Evolutionary conservation across 305 asterid genomes (phyloP).

Genomic region (Stenogyne calaminthoides): DNA sequence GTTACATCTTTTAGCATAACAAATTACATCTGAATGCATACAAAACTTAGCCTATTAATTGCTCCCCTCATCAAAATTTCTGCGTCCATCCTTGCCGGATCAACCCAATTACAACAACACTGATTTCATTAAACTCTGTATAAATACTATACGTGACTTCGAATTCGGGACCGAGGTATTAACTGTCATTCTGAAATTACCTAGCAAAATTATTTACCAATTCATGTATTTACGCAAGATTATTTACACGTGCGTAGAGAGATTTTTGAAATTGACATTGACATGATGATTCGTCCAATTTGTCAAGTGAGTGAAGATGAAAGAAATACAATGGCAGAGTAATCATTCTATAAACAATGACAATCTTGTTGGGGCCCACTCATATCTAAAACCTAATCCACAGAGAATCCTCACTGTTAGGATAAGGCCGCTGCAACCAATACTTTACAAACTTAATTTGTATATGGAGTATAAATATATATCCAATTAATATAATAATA

Average conservation of each 20-base stretch:
- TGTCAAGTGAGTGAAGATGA: background rate
- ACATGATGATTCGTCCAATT: constrained; percentile 21
- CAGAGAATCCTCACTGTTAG: constrained; percentile 35
- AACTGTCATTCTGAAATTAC: no score
- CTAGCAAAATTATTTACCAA: background rate
- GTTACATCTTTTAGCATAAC: no score
- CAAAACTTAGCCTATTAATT: no score
- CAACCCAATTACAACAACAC: no score
- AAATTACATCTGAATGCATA: no score
- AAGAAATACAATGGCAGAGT: background rate
- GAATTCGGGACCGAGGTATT: no score
- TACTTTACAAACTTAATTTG: background rate
- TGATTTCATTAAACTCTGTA: rapidly evolving
- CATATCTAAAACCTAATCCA: constrained; percentile 39
- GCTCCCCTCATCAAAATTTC: no score
- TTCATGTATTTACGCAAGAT: background rate
- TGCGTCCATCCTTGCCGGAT: no score
- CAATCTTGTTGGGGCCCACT: constrained; percentile 31
- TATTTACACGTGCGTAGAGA: background rate
- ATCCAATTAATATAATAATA: no score
- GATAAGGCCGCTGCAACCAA: constrained; percentile 26
- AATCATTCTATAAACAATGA: constrained; percentile 33
- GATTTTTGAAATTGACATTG: background rate
- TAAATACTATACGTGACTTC: no score
- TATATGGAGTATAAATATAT: no score